Base-by-base conservation (phyloP, 371 early-diverging fungal species). In the Syncephalis plumigaleata region DNA sequence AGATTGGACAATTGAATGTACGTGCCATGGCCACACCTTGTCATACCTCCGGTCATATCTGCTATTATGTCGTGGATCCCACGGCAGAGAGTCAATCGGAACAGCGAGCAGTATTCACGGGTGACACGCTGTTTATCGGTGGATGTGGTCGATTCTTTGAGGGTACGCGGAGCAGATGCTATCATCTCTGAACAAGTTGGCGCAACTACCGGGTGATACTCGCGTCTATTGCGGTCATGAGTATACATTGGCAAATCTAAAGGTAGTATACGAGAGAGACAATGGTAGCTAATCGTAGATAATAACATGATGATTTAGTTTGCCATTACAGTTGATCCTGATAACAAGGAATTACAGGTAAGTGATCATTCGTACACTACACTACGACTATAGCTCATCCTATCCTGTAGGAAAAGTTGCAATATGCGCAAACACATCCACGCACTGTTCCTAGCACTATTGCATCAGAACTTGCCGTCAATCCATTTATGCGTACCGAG, bases 121-220 rank as follows among this genome's bases (percentile, higher is more conserved):
- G 54, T 17, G 57, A 57, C 25, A 57, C 57, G 11, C 36, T 57
- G 11, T 57, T 57, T 31, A 51, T 52, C 20, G 57, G 61, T 23
- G 87, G 89, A 0, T 91, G 92, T 53, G 95, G 95, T 3, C 66
- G 85, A 21, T 85, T 95, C 60, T 95, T 95, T 61, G 95, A 95
- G 60, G 95, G 93, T 21, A 78, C 0, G 71, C 89, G 0, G 58
- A 65, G 18, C 77, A 91, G 45, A 91, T 95, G 93, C 64, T 80
- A 62, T 59, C 67, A 24, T 79, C 84, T 3, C 65, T 94, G 36
- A 62, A 61, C 0, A 64, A 73, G 20, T 61, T 86, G 13, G 79
- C 63, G 0, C 64, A 64, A 25, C 59, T 95, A 24, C 93, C 91
- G 0, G 60, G 68, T 2, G 82, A 81, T 21, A 93, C 93, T 1